phyloP scores from a whole-genome alignment of 768 basidiomycete species.

The Tricholoma furcatifolium region DNA sequence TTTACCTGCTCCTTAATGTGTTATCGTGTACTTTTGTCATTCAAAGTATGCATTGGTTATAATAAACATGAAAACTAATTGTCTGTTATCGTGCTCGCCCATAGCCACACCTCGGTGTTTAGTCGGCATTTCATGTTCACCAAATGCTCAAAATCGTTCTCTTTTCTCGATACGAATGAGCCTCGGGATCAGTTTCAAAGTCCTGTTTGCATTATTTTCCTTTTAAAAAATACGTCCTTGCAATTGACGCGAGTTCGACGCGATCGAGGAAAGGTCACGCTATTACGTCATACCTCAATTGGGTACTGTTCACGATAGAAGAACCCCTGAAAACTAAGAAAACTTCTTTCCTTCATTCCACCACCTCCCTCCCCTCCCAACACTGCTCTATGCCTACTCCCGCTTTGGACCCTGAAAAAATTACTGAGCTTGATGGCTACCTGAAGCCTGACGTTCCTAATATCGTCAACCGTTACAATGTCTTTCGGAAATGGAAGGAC shows the following conservation, averaged over 20 bases:
- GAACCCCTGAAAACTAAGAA: neutral
- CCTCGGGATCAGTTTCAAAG: too few relatives aligned
- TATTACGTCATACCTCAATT: slow-evolving; percentile 19
- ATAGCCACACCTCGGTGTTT: too few relatives aligned
- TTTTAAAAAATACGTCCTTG: too few relatives aligned
- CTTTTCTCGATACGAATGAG: too few relatives aligned
- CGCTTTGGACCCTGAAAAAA: slow-evolving; percentile 52
- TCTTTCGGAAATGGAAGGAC: slow-evolving; percentile 74
- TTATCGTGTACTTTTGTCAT: too few relatives aligned
- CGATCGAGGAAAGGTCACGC: slow-evolving; percentile 2
- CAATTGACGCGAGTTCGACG: neutral
- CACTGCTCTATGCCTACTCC: slow-evolving; percentile 36
- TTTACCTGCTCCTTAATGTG: slow-evolving; percentile 3
- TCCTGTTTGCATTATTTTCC: too few relatives aligned
- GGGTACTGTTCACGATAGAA: slow-evolving; percentile 1
- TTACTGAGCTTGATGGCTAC: slow-evolving; percentile 68
- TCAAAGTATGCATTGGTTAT: neutral
- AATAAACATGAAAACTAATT: slow-evolving; percentile 1
- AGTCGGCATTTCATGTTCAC: too few relatives aligned
- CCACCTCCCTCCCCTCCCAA: slow-evolving; percentile 16
- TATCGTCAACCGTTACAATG: slow-evolving; percentile 67
- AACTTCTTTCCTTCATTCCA: slow-evolving; percentile 15
- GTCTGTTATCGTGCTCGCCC: too few relatives aligned
- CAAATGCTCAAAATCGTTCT: too few relatives aligned
- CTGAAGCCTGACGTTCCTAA: slow-evolving; percentile 71